Evolutionary conservation across 257 asterid species (phyloP).

Genomic region (Solanum paucissectum): DNA sequence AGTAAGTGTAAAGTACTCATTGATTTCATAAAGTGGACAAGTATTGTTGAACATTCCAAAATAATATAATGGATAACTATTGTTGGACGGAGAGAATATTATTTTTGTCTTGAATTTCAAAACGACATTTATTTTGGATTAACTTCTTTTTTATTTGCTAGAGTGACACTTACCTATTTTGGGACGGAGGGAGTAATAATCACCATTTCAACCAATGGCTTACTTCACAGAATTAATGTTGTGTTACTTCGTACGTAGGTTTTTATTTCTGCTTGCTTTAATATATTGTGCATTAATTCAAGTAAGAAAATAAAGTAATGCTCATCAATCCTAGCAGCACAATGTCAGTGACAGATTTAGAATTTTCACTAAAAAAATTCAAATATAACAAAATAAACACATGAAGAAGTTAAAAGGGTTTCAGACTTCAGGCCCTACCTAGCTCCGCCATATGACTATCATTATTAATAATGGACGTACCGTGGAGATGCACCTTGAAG

Average conservation of each 20-base stretch:
- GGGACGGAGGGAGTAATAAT: not conserved
- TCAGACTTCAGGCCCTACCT: not conserved
- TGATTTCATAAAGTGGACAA: too few species aligned
- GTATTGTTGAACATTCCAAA: too few species aligned
- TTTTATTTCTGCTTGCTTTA: not conserved
- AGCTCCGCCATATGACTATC: not conserved
- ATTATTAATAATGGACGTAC: slow-evolving; percentile 9
- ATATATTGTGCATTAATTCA: not conserved
- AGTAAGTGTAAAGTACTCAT: too few species aligned
- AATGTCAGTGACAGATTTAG: not conserved
- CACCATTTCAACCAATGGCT: not conserved
- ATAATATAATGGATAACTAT: too few species aligned
- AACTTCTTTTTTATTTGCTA: too few species aligned
- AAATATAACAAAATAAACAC: not conserved
- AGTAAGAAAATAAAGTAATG: not conserved
- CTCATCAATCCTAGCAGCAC: not conserved
- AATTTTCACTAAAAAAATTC: too few species aligned
- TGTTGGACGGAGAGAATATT: too few species aligned
- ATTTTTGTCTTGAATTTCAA: too few species aligned
- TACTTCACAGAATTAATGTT: not conserved
- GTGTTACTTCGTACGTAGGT: not conserved
- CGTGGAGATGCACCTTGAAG: slow-evolving; percentile 30
- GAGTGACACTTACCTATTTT: too few species aligned
- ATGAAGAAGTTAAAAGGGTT: too few species aligned
- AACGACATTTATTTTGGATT: too few species aligned